Conservation (phyloP, 2,329 filamentous ascomycete species). For the Fusarium drepaniforme region DNA sequence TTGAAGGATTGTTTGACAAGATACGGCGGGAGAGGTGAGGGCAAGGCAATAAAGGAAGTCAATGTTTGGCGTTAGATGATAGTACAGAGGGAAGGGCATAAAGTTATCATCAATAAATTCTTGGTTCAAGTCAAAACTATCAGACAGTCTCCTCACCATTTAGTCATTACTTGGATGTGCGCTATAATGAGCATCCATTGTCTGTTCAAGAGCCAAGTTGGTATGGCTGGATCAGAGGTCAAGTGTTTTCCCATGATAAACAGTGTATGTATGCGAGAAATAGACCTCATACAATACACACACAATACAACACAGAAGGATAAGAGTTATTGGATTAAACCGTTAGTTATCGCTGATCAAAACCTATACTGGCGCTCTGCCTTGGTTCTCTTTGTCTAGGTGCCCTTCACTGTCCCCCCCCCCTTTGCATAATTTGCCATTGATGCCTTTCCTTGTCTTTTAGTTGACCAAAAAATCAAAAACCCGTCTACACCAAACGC, state of each 20-base stretch:
- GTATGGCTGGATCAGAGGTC: neutral
- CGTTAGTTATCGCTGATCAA: slow-evolving; percentile 22
- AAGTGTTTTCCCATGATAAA: neutral
- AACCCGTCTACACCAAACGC: slow-evolving; percentile 21
- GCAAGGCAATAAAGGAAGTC: neutral
- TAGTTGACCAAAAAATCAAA: slow-evolving; percentile 14
- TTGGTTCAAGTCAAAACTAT: too few relatives aligned
- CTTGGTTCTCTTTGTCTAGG: slow-evolving; percentile 20
- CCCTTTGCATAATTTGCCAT: slow-evolving; percentile 9
- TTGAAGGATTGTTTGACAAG: slow-evolving; percentile 75
- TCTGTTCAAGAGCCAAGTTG: neutral
- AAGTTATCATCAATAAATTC: neutral
- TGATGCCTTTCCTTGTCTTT: slow-evolving; percentile 8
- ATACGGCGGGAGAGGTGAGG: slow-evolving; percentile 49
- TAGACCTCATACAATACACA: neutral
- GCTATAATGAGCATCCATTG: neutral
- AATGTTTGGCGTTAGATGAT: neutral
- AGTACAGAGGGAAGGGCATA: neutral
- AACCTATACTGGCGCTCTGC: slow-evolving; percentile 24
- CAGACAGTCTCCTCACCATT: too few relatives aligned
- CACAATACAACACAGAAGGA: neutral
- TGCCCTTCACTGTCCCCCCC: slow-evolving; percentile 6
- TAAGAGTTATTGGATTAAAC: slow-evolving; percentile 8
- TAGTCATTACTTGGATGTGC: too few relatives aligned
- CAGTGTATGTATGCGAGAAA: neutral